Conservation (phyloP, 2,329 filamentous ascomycete species). For the Westerdykella sp. region DNA sequence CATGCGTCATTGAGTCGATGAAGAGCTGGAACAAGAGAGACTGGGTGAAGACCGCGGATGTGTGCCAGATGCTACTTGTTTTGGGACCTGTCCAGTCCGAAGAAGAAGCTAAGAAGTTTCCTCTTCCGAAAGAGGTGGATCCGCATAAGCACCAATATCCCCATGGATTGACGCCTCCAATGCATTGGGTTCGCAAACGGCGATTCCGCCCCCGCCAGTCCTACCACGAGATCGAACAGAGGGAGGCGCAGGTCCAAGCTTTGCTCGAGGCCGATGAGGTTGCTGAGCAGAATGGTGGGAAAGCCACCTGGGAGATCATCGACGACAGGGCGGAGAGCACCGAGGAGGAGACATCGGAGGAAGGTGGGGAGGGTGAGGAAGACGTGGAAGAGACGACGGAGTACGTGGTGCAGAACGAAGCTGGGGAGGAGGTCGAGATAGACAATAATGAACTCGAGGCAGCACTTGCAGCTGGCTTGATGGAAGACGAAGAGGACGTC, state of each 20-base stretch:
- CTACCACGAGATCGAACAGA: slow-evolving; percentile 76
- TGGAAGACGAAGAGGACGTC: slow-evolving; percentile 25
- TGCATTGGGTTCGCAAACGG: slow-evolving; percentile 76
- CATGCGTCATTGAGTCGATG: slow-evolving; percentile 83
- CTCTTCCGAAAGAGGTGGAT: slow-evolving; percentile 68
- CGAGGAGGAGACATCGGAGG: slow-evolving; percentile 42
- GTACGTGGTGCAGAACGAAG: slow-evolving; percentile 33
- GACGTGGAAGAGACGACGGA: slow-evolving; percentile 27
- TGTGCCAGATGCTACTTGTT: slow-evolving; percentile 83
- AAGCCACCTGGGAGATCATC: slow-evolving; percentile 52
- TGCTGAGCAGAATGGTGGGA: slow-evolving; percentile 49
- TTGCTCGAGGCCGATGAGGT: slow-evolving; percentile 62
- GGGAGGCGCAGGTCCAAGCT: slow-evolving; percentile 71
- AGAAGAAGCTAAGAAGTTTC: slow-evolving; percentile 44
- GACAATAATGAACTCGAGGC: slow-evolving; percentile 33
- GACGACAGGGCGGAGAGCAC: slow-evolving; percentile 24
- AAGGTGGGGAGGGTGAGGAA: slow-evolving; percentile 32
- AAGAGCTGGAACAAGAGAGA: slow-evolving; percentile 86
- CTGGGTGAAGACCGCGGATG: slow-evolving; percentile 83
- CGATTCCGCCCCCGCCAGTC: slow-evolving; percentile 78
- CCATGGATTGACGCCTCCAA: slow-evolving; percentile 80
- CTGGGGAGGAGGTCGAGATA: slow-evolving; percentile 38
- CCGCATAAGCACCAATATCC: slow-evolving; percentile 65
- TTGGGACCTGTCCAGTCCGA: slow-evolving; percentile 59
- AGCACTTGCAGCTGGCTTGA: slow-evolving; percentile 30